These are phyloP conservation scores for Penicillium fuscoglaucum DNA, from an alignment of 2,329 filamentous ascomycete genomes.

Conservation along the genomic window DNA sequence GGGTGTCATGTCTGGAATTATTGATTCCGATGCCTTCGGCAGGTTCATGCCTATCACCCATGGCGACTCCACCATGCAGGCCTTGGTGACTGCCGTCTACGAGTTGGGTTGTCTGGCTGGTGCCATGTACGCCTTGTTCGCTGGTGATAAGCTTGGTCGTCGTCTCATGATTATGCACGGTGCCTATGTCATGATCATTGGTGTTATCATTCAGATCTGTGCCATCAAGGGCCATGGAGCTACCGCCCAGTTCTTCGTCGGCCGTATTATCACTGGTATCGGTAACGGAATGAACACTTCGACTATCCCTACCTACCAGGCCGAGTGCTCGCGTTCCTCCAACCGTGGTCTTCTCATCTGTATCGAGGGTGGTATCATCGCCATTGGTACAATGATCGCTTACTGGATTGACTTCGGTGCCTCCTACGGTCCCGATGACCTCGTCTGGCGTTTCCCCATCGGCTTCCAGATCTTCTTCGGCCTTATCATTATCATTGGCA, in stretches of 20 bases:
- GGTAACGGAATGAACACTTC: conserved; percentile 59
- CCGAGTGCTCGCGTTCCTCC: conserved; percentile 55
- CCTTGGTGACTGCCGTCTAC: conserved; percentile 35
- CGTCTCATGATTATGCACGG: conserved; percentile 57
- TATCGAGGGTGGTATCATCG: conserved; percentile 56
- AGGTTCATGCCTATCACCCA: conserved; percentile 37
- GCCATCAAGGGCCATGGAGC: conserved; percentile 34
- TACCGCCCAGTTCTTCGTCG: conserved; percentile 55
- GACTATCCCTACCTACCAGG: conserved; percentile 57
- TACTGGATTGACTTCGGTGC: conserved; percentile 56
- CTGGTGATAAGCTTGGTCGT: conserved; percentile 40
- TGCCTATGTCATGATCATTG: conserved; percentile 52
- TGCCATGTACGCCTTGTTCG: conserved; percentile 39
- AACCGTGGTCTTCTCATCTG: conserved; percentile 63
- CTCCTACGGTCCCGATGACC: conserved; percentile 35
- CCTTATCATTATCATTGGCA: conserved; percentile 45
- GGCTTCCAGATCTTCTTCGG: conserved; percentile 56
- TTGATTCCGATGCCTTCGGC: conserved; percentile 35
- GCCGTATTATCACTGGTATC: conserved; percentile 54
- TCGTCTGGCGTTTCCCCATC: conserved; percentile 55
- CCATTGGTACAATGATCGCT: conserved; percentile 53
- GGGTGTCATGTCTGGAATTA: conserved; percentile 45
- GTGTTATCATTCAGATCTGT: conserved; percentile 42
- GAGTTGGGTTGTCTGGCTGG: conserved; percentile 40
- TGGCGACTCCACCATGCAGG: conserved; percentile 42